Percentiles rank a stretch among this genome's conserved stretches.
These are phyloP conservation scores for Yamadazyma olivae DNA, from an alignment of 805 yeast genomes.

Conservation along the genomic window DNA sequence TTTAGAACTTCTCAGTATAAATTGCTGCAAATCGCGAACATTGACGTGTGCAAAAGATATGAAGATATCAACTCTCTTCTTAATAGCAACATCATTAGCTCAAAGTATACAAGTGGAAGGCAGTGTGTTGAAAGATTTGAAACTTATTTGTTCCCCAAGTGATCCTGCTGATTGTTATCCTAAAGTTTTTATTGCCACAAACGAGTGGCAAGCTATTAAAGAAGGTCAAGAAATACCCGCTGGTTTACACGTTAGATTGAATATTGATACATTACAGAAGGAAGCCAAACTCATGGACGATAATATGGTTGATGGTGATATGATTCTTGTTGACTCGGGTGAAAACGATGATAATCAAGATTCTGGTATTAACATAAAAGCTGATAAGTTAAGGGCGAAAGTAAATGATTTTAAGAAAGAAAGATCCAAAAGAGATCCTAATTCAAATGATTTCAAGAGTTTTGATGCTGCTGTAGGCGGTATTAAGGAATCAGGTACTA, in stretches of 20 bases:
- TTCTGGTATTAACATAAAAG: not conserved
- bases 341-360: not conserved
- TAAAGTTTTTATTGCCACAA: constrained; percentile 55
- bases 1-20: no score
- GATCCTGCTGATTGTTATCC: constrained; percentile 55
- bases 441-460: constrained; percentile 10
- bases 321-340: constrained; percentile 4
- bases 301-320: constrained; percentile 16
- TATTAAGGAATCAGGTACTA: constrained; percentile 1
- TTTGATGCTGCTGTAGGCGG: constrained; percentile 18
- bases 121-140: no score
- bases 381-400: not conserved
- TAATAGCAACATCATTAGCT: no score
- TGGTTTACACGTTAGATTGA: constrained; percentile 74
- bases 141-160: constrained; percentile 10
- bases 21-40: not conserved
- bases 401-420: no score
- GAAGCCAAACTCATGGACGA: constrained; percentile 60
- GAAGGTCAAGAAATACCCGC: constrained; percentile 77
- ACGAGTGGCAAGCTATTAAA: constrained; percentile 65
- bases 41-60: no score
- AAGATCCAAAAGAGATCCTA: not conserved
- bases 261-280: constrained; percentile 65
- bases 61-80: no score
- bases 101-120: no score